Percentiles rank a stretch among this genome's conserved stretches.
Conservation (phyloP, 2,329 filamentous ascomycete genomes). For the Fusarium drepaniforme region DNA sequence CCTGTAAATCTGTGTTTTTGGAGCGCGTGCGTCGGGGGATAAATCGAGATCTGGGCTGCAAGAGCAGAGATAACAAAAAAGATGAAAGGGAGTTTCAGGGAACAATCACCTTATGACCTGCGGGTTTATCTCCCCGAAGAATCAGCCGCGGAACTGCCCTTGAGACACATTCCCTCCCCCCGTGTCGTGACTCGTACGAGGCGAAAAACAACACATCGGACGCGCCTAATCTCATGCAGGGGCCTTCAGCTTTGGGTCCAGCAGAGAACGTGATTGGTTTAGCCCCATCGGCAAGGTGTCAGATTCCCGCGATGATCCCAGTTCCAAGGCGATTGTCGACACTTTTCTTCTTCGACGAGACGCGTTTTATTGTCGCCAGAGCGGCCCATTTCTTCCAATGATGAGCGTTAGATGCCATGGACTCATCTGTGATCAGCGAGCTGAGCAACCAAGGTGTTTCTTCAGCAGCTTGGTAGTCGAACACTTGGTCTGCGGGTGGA, state of each 20-base stretch:
- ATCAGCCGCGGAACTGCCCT: not conserved
- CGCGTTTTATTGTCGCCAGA: not conserved
- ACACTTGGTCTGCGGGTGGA: not conserved
- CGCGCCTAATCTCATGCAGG: conserved; percentile 25
- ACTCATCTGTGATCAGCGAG: not conserved
- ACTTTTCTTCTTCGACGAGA: conserved; percentile 9
- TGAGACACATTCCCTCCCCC: not conserved
- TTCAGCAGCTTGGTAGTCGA: not conserved
- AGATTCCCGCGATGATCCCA: conserved; percentile 19
- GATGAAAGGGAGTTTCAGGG: not conserved
- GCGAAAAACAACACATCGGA: conserved; percentile 9
- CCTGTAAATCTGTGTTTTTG: not conserved
- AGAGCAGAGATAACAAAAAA: conserved; percentile 13
- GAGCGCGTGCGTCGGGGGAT: not conserved
- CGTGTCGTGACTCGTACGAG: conserved; percentile 18
- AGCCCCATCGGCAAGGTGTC: conserved; percentile 22
- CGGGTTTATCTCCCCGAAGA: not conserved
- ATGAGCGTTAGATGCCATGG: accelerated
- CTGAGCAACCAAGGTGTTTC: not conserved
- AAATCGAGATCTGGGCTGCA: not conserved
- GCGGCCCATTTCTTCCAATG: not conserved
- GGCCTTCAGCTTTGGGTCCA: conserved; percentile 27
- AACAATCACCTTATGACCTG: not conserved
- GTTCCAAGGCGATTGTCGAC: not conserved
- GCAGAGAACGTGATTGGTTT: conserved; percentile 21